Evolutionary conservation across 441 rosid genomes (phyloP), one percentile per base, ranked within the genome.

Genomic region (Flueggea neowawraea): DNA sequence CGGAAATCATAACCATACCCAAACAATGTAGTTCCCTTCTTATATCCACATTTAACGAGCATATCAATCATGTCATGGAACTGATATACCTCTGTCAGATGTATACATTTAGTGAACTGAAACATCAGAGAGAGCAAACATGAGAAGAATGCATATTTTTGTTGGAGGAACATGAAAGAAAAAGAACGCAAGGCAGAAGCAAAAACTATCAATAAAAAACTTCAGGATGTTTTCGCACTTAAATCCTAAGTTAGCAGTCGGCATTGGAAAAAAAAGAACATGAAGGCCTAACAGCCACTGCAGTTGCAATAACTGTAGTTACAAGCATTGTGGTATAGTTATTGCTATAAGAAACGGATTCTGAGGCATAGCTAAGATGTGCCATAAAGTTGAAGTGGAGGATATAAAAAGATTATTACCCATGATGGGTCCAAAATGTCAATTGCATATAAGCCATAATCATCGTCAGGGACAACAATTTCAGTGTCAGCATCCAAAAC

Each of bases 1-100:
- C 92, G 85, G 75, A 89, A 89, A 81, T 91, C 97, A 76, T 87
- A 89, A 68, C 97, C 97, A 66, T 84, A 85, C 67, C 96, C 97
- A 61, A 89, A 91, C 69, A 91, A 73, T 2, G 97, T 87, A 67
- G 89, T 80, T 62, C 97, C 97, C 64, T 91, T 91, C 77, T 81
- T 82, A 74, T 89, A 85, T 69, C 96, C 97, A 54, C 91, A 83
- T 51, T 71, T 80, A 64, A 85, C 60, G 45, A 91, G 80, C 92
- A 91, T 87, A 47, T 91, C 76, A 67, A 91, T 91, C 92, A 91
- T 85, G 69, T 89, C 92, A 74, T 91, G 97, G 59, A 91, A 91
- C 69, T 91, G 92, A 72, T 87, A 91, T 33, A 78, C 80, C 54
- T 82, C 92, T 4, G 75, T 76, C 75, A 91, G 31, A 73, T 75